phyloP scores from a whole-genome alignment of 768 basidiomycete genomes.

The Kondoa malvinella region DNA sequence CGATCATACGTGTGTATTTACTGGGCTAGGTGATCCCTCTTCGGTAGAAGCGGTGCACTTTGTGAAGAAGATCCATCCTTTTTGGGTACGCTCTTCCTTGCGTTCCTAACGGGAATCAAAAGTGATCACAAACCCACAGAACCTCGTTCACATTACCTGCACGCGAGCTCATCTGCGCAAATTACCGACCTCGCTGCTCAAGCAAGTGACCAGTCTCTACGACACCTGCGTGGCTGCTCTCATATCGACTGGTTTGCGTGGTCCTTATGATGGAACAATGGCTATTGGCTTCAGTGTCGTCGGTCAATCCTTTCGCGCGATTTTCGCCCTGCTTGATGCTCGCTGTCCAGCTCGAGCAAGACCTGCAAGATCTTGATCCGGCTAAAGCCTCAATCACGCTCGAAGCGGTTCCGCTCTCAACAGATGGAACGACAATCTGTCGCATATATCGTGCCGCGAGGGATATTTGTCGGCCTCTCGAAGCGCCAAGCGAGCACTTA shows the following conservation, averaged over 20 bases:
- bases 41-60: not conserved
- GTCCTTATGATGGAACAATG: slow-evolving; percentile 1
- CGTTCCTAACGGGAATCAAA: not conserved
- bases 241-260: not conserved
- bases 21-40: not conserved
- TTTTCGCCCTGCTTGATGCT: not conserved
- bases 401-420: slow-evolving; percentile 6
- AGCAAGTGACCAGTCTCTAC: slow-evolving; percentile 4
- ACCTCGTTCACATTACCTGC: slow-evolving; percentile 19
- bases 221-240: slow-evolving; percentile 5
- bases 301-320: not conserved
- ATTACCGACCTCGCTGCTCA: not conserved
- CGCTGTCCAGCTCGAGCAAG: slow-evolving; percentile 1
- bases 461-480: not conserved
- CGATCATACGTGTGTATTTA: not conserved
- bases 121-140: slow-evolving; percentile 6
- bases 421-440: not conserved
- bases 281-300: slow-evolving; percentile 2
- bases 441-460: not conserved
- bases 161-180: slow-evolving; percentile 14
- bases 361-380: slow-evolving; percentile 1
- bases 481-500: not conserved
- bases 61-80: slow-evolving; percentile 3
- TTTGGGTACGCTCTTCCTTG: slow-evolving; percentile 1
- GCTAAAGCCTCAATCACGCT: slow-evolving; percentile 3